Evolutionary conservation across 139 green algal genomes (phyloP).

Genomic region (Micractinium conductrix): DNA sequence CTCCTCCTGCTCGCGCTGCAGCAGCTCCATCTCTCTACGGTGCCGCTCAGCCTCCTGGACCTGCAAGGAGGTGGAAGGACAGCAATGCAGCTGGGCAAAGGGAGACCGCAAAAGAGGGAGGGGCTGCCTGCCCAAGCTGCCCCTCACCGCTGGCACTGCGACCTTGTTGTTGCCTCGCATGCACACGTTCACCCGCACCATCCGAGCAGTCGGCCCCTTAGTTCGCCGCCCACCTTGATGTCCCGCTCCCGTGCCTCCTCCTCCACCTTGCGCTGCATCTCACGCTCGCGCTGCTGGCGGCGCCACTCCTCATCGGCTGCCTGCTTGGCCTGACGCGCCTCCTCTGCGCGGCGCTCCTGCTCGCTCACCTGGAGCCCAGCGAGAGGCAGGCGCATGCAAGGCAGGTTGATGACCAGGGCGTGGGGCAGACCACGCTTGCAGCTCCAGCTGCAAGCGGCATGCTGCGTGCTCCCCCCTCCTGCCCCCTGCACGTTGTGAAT

Average conservation of each 20-base stretch:
- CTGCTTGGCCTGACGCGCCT: constrained; percentile 63
- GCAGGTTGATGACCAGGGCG: too few species aligned
- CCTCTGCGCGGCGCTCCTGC: constrained; percentile 64
- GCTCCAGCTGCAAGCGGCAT: too few species aligned
- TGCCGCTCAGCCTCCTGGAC: constrained; percentile 58
- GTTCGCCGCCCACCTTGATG: constrained; percentile 20
- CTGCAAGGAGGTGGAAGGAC: not conserved
- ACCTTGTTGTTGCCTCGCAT: too few species aligned
- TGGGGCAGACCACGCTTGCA: too few species aligned
- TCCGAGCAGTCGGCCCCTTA: too few species aligned
- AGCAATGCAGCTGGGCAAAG: not conserved
- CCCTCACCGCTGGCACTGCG: too few species aligned
- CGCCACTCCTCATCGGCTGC: constrained; percentile 72
- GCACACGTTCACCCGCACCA: too few species aligned
- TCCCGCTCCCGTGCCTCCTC: constrained; percentile 59
- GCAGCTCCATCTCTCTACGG: constrained; percentile 52
- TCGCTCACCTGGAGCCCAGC: not conserved
- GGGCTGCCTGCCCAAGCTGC: too few species aligned
- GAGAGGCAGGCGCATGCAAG: not conserved
- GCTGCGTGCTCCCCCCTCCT: too few species aligned
- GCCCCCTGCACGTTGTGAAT: too few species aligned
- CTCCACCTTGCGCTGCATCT: constrained; percentile 57
- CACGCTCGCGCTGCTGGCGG: constrained; percentile 72
- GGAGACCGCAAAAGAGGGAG: too few species aligned
- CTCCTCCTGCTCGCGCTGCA: constrained; percentile 38